These are phyloP conservation scores for Mycena chlorophos DNA, from an alignment of 768 basidiomycete species.

Conservation along the genomic window DNA sequence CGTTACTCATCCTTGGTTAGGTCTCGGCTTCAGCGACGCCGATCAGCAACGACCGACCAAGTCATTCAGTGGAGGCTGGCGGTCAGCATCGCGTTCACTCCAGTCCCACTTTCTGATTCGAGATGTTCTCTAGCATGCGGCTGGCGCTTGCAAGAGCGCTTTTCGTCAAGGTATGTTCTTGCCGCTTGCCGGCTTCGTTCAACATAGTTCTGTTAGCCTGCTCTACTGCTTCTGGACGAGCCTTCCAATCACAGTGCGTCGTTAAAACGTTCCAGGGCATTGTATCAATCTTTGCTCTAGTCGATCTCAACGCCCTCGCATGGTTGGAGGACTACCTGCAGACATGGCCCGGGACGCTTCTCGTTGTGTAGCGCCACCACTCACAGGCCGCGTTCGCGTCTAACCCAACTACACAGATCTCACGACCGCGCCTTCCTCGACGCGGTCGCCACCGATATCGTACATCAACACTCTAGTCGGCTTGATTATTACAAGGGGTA, in stretches of 20 bases:
- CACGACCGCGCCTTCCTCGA: constrained; percentile 99
- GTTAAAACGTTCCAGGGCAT: neutral
- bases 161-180: constrained; percentile 77
- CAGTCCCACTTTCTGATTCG: neutral
- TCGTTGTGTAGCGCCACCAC: constrained; percentile 74
- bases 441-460: constrained; percentile 95
- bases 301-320: constrained; percentile 93
- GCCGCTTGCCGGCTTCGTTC: neutral
- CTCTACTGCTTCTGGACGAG: constrained; percentile 83
- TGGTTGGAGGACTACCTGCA: constrained; percentile 98
- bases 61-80: constrained; percentile 96
- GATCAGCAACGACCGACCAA: constrained; percentile 84
- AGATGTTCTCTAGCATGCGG: constrained; percentile 68
- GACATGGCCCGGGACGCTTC: constrained; percentile 88
- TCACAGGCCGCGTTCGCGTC: constrained; percentile 1
- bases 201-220: constrained; percentile 43
- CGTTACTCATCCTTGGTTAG: constrained; percentile 35
- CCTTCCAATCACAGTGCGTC: constrained; percentile 92
- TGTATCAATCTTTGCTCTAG: constrained; percentile 32
- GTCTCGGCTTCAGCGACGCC: constrained; percentile 86
- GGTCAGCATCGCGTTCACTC: constrained; percentile 40
- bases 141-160: constrained; percentile 92
- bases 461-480: constrained; percentile 91
- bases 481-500: constrained; percentile 98
- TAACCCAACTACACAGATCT: constrained; percentile 52